A percentile compares a stretch with the other conserved stretches of the same genome.
Conservation (phyloP, 352 stramenopile genomes). For the Aphanomyces stellatus region DNA sequence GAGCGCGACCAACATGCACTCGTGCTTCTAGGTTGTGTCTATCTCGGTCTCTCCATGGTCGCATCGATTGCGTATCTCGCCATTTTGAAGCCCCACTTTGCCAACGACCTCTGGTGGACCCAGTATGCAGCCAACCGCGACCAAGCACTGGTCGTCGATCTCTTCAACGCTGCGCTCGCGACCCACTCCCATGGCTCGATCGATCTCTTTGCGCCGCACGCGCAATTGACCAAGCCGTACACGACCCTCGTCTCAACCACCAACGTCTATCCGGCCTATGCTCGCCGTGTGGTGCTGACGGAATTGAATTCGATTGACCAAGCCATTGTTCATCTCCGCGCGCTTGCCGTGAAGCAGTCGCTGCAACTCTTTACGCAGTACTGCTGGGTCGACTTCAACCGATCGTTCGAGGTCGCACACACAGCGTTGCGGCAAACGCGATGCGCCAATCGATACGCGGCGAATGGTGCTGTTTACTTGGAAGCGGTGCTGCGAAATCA, state of each 20-base stretch:
- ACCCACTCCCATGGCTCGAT: background rate
- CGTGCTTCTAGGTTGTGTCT: too few relatives aligned
- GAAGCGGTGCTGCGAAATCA: background rate
- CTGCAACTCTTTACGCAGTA: conserved; percentile 1
- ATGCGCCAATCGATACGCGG: background rate
- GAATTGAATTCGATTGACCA: background rate
- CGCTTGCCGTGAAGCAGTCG: background rate
- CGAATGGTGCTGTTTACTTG: background rate
- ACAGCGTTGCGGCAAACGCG: background rate
- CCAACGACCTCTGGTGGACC: background rate
- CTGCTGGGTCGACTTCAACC: conserved; percentile 6
- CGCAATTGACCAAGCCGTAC: too few relatives aligned
- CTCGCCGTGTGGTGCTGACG: background rate
- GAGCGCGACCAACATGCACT: too few relatives aligned
- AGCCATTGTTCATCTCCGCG: background rate
- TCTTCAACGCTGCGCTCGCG: background rate
- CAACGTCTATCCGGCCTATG: background rate
- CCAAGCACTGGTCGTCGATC: background rate
- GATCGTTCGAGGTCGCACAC: background rate
- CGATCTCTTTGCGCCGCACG: too few relatives aligned
- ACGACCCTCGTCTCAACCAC: background rate
- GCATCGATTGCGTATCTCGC: background rate
- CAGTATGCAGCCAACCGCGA: background rate
- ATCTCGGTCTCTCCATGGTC: too few relatives aligned
- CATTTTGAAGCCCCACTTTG: background rate